Evolutionary conservation across 2,329 filamentous ascomycete species (phyloP), one percentile per base, ranked within the genome.

Genomic region (Diplodia corticola): DNA sequence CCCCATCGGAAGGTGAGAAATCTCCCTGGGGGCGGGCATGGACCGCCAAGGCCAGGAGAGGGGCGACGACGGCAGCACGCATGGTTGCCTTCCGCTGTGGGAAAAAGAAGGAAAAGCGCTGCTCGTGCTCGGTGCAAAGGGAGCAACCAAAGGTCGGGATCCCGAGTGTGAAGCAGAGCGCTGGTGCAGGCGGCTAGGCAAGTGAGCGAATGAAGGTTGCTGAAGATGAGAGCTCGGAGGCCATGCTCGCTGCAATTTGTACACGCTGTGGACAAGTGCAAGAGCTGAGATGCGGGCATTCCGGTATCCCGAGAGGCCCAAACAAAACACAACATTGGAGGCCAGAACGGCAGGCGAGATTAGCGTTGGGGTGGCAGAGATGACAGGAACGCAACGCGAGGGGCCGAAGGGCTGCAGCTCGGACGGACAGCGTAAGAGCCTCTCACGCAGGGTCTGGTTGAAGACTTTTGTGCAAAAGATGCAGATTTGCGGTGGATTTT

Each of bases 41-140:
- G 5, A 49, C 57, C 10, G 57, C 57, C 57, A 61, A 49, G 44
- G 57, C 57, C 57, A 61, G 40, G 26, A 61, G 12, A 10, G 57
- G 44, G 12, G 57, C 57, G 26, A 61, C 44, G 20, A 26, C 20
- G n/a, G 26, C 57, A 48, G 44, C 57, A 61, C 57, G 57, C 57
- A 61, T 61, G 57, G 24, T 28, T 33, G 26, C 5, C 40, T 33
- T 22, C 40, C 40, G 20, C 44, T 44, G n/a, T 12, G 5, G 13
- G 6, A 20, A n/a, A 60, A 48, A 7, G 20, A 61, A 24, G 5
- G 57, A 49, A 61, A 61, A 49, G 44, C 57, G 28, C 57, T 9
- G 26, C 26, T 26, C 30, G n/a, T 28, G 33, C n/a, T 17, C 28
- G 24, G 33, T 20, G 17, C 22, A 33, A 12, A 40, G 22, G 22